Conservation (phyloP, 2,329 filamentous ascomycete genomes). For the Epichloe gansuensis region DNA sequence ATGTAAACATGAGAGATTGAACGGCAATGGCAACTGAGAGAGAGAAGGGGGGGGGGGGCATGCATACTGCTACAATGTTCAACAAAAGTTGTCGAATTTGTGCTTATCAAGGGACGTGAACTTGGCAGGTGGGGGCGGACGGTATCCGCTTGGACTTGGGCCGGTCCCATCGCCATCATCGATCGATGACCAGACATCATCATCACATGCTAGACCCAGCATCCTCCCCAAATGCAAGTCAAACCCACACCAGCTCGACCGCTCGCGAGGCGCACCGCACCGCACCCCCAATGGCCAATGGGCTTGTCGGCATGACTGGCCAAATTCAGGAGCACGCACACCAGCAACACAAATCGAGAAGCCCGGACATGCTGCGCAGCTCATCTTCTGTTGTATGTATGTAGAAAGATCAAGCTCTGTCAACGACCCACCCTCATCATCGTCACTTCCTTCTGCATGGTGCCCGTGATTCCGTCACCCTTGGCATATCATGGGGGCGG, state of each 20-base stretch:
- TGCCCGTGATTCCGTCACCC: slow-evolving; percentile 17
- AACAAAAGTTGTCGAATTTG: neutral
- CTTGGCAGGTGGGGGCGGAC: neutral
- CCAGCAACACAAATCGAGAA: neutral
- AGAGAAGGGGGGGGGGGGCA: no score
- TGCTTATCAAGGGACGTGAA: neutral
- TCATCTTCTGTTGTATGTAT: neutral
- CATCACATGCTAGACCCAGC: slow-evolving; percentile 16
- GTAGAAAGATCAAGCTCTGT: neutral
- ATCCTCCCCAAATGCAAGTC: neutral
- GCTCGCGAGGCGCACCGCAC: neutral
- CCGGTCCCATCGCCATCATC: neutral
- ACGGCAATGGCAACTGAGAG: no score
- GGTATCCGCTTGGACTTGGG: neutral
- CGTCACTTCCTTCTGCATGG: slow-evolving; percentile 1
- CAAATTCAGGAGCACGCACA: neutral
- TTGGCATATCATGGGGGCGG: slow-evolving; percentile 29
- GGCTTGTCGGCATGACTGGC: neutral
- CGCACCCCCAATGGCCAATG: neutral
- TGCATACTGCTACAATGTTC: no score
- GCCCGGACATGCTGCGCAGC: neutral
- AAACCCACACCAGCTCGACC: neutral
- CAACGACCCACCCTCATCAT: neutral
- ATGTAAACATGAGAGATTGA: no score
- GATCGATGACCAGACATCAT: slow-evolving; percentile 11